Evolutionary conservation across 352 stramenopile species (phyloP), one percentile per base, ranked within the genome.

Genomic region (Pythium graminicola): DNA sequence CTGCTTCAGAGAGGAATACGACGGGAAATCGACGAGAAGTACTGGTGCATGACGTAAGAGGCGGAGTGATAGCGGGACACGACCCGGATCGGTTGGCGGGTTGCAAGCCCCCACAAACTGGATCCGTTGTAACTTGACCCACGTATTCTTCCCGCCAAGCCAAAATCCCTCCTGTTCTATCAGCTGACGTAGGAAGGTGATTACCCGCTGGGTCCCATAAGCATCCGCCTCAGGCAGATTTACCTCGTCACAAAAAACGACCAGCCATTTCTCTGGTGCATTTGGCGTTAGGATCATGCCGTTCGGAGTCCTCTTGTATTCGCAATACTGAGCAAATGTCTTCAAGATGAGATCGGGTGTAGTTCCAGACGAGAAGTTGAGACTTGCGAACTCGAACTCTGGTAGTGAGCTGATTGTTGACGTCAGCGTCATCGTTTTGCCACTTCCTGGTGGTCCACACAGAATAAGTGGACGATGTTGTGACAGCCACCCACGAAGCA

Each of bases 171-270:
- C 89, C 70, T 99, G 96, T 68, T 99, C 97, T 9, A 98, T 96
- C 27, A 99, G 69, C 62, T 99, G 96, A 20, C 97, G 81, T 73
- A 99, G 86, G 62, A 99, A 99, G 31, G 95, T 99, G 39, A 99
- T 98, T 4, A 99, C 97, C 28, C 93, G 80, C 72, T 99, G 97
- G 7, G 97, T 99, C 27, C 97, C 97, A 69, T 99, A 99, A 8
- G 75, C 73, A 71, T 99, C 97, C 29, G 96, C 78, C 50, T 97
- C 92, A 0, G 97, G 97, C 43, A 99, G 79, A 73, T 99, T 99
- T 57, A 99, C 98, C 81, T 99, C 97, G 72, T 99, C 97, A 52
- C 96, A 99, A 67, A 99, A 99, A 6, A 99, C 90, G 45, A 99
- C 97, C 2, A 99, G 82, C 96, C 95, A 99, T 60, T 96, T 98